phyloP scores from a whole-genome alignment of 805 yeast species.

The Yamadazyma scolyti region DNA sequence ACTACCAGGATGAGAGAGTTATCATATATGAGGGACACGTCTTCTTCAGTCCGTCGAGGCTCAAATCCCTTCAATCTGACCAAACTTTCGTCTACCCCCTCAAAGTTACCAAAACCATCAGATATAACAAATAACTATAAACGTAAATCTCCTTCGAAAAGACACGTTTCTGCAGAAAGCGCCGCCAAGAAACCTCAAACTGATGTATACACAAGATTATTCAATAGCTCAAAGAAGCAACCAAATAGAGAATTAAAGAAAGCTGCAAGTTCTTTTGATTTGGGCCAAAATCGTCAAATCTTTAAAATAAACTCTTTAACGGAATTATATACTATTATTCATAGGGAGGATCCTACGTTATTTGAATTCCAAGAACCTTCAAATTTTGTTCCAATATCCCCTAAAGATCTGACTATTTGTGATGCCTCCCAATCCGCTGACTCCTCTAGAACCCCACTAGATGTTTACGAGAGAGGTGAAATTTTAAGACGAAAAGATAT shows the following conservation, averaged over 20 bases:
- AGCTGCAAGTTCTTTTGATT: conserved; percentile 1
- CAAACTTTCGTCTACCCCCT: neutral
- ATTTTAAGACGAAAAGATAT: conserved; percentile 45
- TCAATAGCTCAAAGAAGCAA: conserved; percentile 1
- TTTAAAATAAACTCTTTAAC: conserved; percentile 1
- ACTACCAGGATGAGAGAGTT: no score
- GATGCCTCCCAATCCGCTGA: neutral
- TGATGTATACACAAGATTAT: conserved; percentile 13
- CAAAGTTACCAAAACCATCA: neutral
- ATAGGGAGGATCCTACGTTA: conserved; percentile 23
- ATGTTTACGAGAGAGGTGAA: conserved; percentile 60
- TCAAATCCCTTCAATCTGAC: conserved; percentile 12
- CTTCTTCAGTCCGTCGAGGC: conserved; percentile 30
- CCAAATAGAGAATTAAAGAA: neutral
- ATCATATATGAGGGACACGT: conserved; percentile 40
- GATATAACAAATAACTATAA: neutral
- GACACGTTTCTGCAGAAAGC: conserved; percentile 3
- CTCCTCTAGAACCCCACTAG: conserved; percentile 21
- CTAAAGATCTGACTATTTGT: conserved; percentile 5
- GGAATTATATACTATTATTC: conserved; percentile 20
- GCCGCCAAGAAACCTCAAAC: conserved; percentile 1
- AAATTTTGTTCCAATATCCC: conserved; percentile 4
- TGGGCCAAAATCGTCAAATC: conserved; percentile 1
- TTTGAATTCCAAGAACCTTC: conserved; percentile 14
- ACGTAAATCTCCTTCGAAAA: conserved; percentile 4